Evolutionary conservation across 495 filamentous ascomycete species (phyloP), one percentile per base, ranked within the genome.

Genomic region (Aspergillus sclerotioniger): DNA sequence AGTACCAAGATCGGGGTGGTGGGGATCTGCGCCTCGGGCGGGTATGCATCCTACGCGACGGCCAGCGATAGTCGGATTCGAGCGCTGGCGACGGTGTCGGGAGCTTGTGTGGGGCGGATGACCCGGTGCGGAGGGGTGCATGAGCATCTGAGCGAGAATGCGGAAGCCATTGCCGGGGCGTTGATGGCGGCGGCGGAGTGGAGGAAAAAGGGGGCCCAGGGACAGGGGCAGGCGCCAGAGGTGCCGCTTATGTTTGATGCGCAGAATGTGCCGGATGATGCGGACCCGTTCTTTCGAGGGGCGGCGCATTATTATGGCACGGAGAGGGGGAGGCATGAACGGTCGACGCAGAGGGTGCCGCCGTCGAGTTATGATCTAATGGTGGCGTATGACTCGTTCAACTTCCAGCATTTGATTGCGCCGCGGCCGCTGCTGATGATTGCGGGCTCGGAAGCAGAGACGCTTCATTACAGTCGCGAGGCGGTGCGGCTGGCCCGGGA

Each of bases 391-490:
- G 63, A 69, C 50, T 56, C 71, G 0, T 77, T 69, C 58, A 50
- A 43, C 9, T 67, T 71, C 43, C 54, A 62, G 7, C 44, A 63
- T 35, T 35, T 68, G 60, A 72, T 69, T 35, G 56, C 53, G 12
- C 72, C 72, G 12, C 53, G 70, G 10, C 74, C 72, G n/a, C 33
- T 76, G 28, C 60, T 75, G 51, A 75, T 76, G 71, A 71, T 77
- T 57, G 61, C 63, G 2, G 76, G 75, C 9, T 47, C 56, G 8
- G 41, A 63, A 46, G 74, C 76, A 16, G 54, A 65, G 25, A 70
- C 74, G 13, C 21, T 53, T 15, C 60, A 67, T 12, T 73, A 64
- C 51, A 74, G 70, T 51, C 56, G 70, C 58, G 63, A 65, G 3
- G 71, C 62, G 19, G 58, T 75, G 32, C 53, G 20, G n/a, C 15